phyloP scores from a whole-genome alignment of 345 rosid genomes.

The Orychophragmus violaceus region DNA sequence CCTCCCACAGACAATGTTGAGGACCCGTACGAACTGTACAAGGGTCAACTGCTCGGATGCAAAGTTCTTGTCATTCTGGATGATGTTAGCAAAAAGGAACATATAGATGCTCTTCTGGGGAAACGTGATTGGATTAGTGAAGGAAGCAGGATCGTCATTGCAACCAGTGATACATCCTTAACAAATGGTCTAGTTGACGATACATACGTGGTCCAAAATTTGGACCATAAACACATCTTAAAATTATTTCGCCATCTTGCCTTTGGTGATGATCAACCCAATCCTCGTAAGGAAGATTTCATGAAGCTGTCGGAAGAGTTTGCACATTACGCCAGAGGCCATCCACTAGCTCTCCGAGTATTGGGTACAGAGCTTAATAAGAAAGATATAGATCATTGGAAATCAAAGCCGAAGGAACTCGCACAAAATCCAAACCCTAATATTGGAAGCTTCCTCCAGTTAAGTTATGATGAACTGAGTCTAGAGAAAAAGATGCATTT shows the following conservation, averaged over 20 bases:
- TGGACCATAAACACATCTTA: not conserved
- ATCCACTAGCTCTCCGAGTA: not conserved
- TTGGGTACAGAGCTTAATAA: not conserved
- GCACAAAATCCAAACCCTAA: not conserved
- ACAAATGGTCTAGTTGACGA: not conserved
- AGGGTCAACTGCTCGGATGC: not conserved
- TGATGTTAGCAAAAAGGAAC: slow-evolving; percentile 8
- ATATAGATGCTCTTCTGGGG: not conserved
- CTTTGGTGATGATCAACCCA: not conserved
- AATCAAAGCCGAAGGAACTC: not conserved
- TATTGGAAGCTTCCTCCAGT: not conserved
- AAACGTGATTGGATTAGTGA: not conserved
- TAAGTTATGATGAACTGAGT: not conserved
- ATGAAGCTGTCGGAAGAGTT: not conserved
- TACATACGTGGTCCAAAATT: not conserved
- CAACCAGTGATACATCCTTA: slow-evolving; percentile 16
- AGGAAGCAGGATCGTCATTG: slow-evolving; percentile 22
- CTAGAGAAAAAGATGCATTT: not conserved
- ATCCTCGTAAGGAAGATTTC: not conserved
- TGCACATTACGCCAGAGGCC: not conserved
- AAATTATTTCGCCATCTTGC: not conserved
- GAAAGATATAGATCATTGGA: not conserved
- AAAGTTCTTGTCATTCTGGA: slow-evolving; percentile 17
- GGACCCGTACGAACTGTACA: not conserved
- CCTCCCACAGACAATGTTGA: not conserved